Percentiles rank a stretch among this genome's conserved stretches.
phyloP scores from a whole-genome alignment of 139 green algal genomes.

The Chlamydomonas asymmetrica region DNA sequence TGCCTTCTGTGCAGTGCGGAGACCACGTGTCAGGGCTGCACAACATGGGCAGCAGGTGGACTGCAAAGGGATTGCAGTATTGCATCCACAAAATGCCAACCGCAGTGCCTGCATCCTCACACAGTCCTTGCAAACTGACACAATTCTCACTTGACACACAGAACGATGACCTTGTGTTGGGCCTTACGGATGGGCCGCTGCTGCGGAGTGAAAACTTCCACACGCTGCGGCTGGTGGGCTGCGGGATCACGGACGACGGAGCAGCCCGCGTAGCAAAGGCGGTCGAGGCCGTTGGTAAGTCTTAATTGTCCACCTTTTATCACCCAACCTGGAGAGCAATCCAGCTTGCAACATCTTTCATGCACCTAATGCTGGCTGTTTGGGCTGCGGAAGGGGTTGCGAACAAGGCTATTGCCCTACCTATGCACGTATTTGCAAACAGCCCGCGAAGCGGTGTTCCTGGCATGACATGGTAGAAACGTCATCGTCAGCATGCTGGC shows the following conservation, averaged over 20 bases:
- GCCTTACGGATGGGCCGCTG: slow-evolving; percentile 19
- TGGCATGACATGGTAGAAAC: not conserved
- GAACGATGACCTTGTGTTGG: slow-evolving; percentile 41
- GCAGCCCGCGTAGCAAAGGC: slow-evolving; percentile 31
- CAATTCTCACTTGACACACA: slow-evolving; percentile 9
- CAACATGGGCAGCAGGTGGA: no score
- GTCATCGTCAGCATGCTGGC: not conserved
- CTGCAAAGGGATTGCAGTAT: not conserved
- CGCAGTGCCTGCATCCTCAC: not conserved
- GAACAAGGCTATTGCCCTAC: no score
- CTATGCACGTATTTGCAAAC: no score
- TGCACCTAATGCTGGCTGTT: no score
- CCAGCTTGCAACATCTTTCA: no score
- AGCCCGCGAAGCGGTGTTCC: no score
- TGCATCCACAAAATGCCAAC: not conserved
- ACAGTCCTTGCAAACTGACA: not conserved
- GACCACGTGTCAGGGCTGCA: no score
- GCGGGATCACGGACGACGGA: slow-evolving; percentile 35
- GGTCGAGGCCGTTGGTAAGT: slow-evolving; percentile 47
- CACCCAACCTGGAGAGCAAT: no score
- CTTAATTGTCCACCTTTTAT: no score
- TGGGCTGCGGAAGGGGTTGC: no score
- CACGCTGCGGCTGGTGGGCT: slow-evolving; percentile 38
- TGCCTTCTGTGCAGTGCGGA: no score
- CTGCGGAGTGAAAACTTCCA: slow-evolving; percentile 26